Conservation (phyloP, 2,329 filamentous ascomycete species). For the Fusarium cicatricum region DNA sequence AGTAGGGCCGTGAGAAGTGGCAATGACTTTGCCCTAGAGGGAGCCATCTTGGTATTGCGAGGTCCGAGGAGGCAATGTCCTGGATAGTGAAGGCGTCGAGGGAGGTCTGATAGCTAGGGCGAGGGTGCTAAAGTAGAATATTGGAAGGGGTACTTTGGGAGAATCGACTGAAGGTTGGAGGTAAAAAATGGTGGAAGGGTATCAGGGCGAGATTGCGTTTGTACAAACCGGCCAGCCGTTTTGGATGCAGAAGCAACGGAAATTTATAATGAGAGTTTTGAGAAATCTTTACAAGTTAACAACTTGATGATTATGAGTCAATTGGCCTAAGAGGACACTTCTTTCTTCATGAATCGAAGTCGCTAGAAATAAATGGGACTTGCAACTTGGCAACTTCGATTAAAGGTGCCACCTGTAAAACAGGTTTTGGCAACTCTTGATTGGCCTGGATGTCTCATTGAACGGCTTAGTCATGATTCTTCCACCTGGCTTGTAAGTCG, state of each 20-base stretch:
- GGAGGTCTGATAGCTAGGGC: neutral
- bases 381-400: conserved; percentile 41
- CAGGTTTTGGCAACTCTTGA: conserved; percentile 33
- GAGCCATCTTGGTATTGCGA: conserved; percentile 30
- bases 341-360: conserved; percentile 36
- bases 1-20: conserved; percentile 36
- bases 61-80: neutral
- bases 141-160: conserved; percentile 10
- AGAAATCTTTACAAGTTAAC: conserved; percentile 5
- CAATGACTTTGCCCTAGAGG: conserved; percentile 35
- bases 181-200: too few relatives aligned
- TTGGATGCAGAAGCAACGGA: neutral
- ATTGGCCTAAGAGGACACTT: conserved; percentile 39
- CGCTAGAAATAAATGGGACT: conserved; percentile 33
- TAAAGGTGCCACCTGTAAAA: conserved; percentile 13
- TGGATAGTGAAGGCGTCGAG: neutral
- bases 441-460: conserved; percentile 12
- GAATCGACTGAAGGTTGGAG: neutral
- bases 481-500: conserved; percentile 14
- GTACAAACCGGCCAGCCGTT: conserved; percentile 1
- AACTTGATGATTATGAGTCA: conserved; percentile 33
- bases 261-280: neutral
- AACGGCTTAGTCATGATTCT: conserved; percentile 29
- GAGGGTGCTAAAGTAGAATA: conserved; percentile 9
- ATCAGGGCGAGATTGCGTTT: too few relatives aligned